Evolutionary conservation across 139 green algal species (phyloP).

Genomic region (Parachlorella kessleri): DNA sequence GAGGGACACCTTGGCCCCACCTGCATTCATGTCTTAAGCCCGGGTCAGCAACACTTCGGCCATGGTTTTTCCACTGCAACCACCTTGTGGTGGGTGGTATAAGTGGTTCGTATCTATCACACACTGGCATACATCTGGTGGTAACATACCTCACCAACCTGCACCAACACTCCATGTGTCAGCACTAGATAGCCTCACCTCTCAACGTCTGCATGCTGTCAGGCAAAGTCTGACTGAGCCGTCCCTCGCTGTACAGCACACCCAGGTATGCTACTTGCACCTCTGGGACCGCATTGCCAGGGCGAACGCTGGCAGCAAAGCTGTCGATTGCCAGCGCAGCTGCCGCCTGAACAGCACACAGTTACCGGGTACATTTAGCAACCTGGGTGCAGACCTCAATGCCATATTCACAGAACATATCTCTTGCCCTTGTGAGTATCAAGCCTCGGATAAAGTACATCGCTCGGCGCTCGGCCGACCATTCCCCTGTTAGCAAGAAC

Average conservation of each 20-base stretch:
- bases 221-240: constrained; percentile 14
- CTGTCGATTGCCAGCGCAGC: background rate
- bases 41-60: too few relatives aligned
- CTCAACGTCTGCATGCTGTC: constrained; percentile 13
- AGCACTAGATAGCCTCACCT: background rate
- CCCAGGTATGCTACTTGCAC: background rate
- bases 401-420: background rate
- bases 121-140: background rate
- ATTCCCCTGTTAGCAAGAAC: too few relatives aligned
- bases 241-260: constrained; percentile 25
- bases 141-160: background rate
- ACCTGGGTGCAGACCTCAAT: too few relatives aligned
- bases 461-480: too few relatives aligned
- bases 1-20: too few relatives aligned
- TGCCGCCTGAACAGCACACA: constrained; percentile 12
- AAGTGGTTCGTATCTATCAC: background rate
- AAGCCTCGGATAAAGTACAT: too few relatives aligned
- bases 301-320: constrained; percentile 2
- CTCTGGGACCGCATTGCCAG: background rate
- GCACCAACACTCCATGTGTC: background rate
- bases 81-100: too few relatives aligned
- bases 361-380: background rate
- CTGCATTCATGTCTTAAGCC: too few relatives aligned
- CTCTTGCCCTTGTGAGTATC: too few relatives aligned
- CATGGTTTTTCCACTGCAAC: too few relatives aligned